Evolutionary conservation across 2,329 filamentous ascomycete genomes (phyloP).

Genomic region (Rutstroemia sp.): DNA sequence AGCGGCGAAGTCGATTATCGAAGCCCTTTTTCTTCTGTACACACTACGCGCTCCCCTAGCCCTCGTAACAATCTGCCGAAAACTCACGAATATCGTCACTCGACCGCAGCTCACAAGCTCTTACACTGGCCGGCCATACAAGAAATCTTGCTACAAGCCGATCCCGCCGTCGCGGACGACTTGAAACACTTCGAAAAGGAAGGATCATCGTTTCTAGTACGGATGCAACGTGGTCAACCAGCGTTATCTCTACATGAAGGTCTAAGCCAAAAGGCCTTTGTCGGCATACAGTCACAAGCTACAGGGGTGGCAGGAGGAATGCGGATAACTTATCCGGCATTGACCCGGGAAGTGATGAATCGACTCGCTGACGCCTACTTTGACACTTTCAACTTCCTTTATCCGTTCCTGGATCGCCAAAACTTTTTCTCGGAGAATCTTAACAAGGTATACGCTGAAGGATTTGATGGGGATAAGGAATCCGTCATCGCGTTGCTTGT

Average conservation of each 20-base stretch:
- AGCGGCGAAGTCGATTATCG: conserved; percentile 12
- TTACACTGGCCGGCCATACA: conserved; percentile 42
- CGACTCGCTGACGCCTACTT: conserved; percentile 48
- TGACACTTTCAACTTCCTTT: conserved; percentile 50
- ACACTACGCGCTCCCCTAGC: conserved; percentile 5
- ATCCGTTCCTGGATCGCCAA: conserved; percentile 51
- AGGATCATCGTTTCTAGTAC: conserved; percentile 31
- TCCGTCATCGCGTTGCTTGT: conserved; percentile 50
- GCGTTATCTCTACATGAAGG: conserved; percentile 22
- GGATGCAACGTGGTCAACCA: conserved; percentile 22
- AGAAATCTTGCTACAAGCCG: conserved; percentile 31
- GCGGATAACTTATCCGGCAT: conserved; percentile 24
- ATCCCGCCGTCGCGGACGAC: conserved; percentile 28
- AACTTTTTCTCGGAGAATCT: conserved; percentile 43
- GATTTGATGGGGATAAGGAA: conserved; percentile 41
- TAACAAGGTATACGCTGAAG: conserved; percentile 37
- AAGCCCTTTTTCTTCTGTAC: conserved; percentile 19
- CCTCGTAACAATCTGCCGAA: conserved; percentile 12
- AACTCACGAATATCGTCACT: conserved; percentile 22
- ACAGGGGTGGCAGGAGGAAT: conserved; percentile 20
- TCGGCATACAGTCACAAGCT: conserved; percentile 29
- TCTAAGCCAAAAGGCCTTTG: conserved; percentile 21
- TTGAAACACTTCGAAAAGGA: conserved; percentile 33
- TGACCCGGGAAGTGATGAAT: conserved; percentile 44
- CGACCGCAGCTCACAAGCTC: conserved; percentile 41